Conservation (phyloP, 768 basidiomycete species). For the Trametes punicea region DNA sequence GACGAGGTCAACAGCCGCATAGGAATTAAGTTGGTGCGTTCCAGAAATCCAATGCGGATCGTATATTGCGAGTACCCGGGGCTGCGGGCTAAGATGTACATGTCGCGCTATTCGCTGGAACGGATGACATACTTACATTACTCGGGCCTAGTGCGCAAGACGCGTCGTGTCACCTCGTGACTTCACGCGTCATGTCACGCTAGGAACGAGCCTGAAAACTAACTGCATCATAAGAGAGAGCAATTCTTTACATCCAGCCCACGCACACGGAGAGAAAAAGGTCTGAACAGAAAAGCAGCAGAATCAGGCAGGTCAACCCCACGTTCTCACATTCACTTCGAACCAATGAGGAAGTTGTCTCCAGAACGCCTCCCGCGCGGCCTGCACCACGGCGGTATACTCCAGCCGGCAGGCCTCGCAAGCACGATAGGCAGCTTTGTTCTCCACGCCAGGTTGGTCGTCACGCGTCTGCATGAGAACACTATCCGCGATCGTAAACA, state of each 20-base stretch:
- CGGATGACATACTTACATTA: no score
- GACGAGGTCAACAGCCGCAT: no score
- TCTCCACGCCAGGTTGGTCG: conserved; percentile 39
- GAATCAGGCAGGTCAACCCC: conserved; percentile 31
- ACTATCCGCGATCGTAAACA: conserved; percentile 67
- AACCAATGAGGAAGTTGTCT: conserved; percentile 63
- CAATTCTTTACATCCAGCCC: neutral
- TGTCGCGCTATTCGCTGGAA: neutral
- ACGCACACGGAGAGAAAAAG: neutral
- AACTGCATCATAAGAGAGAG: neutral
- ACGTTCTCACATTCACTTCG: conserved; percentile 44
- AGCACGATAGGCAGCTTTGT: conserved; percentile 46
- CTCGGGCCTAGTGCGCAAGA: no score
- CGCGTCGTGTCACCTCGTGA: conserved; percentile 17
- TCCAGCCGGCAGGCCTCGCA: conserved; percentile 65
- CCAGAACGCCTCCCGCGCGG: conserved; percentile 64
- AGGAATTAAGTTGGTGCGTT: no score
- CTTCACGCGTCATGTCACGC: conserved; percentile 11
- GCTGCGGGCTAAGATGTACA: neutral
- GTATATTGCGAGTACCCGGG: neutral
- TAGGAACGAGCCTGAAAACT: neutral
- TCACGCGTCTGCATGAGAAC: conserved; percentile 62
- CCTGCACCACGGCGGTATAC: conserved; percentile 57
- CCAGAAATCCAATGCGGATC: no score
- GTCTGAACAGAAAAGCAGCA: neutral